These are phyloP conservation scores for Streptanthus diversifolius DNA, from an alignment of 345 rosid species.

Conservation along the genomic window DNA sequence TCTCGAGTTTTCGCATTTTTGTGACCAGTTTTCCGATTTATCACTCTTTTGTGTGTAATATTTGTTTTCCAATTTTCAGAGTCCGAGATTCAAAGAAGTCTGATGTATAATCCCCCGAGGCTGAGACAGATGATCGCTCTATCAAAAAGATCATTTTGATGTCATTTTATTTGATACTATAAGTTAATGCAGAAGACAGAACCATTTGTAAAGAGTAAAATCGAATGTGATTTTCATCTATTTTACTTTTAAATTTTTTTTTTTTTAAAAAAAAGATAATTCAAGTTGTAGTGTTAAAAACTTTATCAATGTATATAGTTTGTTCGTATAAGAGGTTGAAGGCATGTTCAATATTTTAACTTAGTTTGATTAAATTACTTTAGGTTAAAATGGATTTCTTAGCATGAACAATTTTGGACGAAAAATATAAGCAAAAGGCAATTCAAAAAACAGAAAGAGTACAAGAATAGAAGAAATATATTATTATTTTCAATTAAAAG, in stretches of 20 bases:
- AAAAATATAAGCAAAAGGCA: background rate
- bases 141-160: background rate
- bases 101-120: background rate
- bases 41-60: background rate
- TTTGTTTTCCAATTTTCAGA: background rate
- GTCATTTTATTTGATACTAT: background rate
- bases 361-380: background rate
- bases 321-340: background rate
- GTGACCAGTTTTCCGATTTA: background rate
- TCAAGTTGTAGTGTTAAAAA: background rate
- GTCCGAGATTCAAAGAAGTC: background rate
- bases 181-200: background rate
- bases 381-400: background rate
- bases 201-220: background rate
- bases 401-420: background rate
- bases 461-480: background rate
- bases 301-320: background rate
- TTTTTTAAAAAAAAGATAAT: background rate
- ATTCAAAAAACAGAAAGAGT: background rate
- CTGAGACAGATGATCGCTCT: background rate
- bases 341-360: background rate
- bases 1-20: background rate
- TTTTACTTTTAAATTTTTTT: background rate
- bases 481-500: background rate
- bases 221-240: background rate